Percentiles rank a stretch among this genome's conserved stretches.
phyloP scores from a whole-genome alignment of 2,329 filamentous ascomycete species.

The Fusarium foetens region DNA sequence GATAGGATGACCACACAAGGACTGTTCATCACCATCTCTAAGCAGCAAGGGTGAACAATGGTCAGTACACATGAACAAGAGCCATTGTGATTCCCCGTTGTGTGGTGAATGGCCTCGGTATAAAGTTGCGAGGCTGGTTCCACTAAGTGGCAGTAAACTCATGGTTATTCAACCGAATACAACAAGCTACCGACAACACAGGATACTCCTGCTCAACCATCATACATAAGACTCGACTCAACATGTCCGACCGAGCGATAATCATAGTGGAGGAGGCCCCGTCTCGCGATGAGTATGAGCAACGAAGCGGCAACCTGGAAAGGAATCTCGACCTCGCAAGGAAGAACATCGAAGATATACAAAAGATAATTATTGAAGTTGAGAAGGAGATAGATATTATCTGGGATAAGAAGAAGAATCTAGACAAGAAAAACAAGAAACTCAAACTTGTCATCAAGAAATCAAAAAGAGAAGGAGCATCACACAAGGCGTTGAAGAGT shows the following conservation, averaged over 20 bases:
- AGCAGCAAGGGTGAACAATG: accelerated
- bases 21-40: not conserved
- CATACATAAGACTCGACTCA: not conserved
- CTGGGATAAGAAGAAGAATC: accelerated
- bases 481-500: too few relatives aligned
- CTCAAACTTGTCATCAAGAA: not conserved
- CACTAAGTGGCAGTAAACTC: too few relatives aligned
- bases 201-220: accelerated
- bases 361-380: not conserved
- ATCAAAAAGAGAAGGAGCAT: too few relatives aligned
- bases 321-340: not conserved
- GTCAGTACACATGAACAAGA: not conserved
- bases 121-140: not conserved
- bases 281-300: not conserved
- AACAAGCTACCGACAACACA: not conserved
- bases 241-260: not conserved
- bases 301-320: not conserved
- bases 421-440: accelerated
- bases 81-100: not conserved
- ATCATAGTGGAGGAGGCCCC: not conserved
- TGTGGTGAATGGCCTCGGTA: not conserved
- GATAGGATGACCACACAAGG: not conserved
- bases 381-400: not conserved
- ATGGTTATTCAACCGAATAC: too few relatives aligned
- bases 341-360: not conserved